phyloP scores from a whole-genome alignment of 805 yeast genomes.

The Brettanomyces naardenensis region DNA sequence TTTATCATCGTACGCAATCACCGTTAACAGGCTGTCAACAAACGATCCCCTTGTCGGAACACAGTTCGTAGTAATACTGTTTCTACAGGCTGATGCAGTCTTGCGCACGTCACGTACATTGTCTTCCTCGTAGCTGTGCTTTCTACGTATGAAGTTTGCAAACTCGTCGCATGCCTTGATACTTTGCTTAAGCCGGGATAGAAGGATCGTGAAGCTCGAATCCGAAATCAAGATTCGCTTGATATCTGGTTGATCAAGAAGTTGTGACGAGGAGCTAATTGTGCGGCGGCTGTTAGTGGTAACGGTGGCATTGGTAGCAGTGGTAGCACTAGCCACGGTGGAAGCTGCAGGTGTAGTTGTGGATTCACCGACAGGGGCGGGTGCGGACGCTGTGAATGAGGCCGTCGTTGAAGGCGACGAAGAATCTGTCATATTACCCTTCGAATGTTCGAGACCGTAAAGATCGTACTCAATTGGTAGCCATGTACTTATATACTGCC shows the following conservation, averaged over 20 bases:
- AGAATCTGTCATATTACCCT: too few relatives aligned
- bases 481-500: too few relatives aligned
- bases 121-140: slow-evolving; percentile 71
- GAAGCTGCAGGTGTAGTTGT: neutral
- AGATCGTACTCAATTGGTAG: too few relatives aligned
- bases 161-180: slow-evolving; percentile 81
- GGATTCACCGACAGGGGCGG: neutral
- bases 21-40: slow-evolving; percentile 52
- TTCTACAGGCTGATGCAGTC: slow-evolving; percentile 42
- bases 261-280: slow-evolving; percentile 10
- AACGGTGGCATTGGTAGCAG: too few relatives aligned
- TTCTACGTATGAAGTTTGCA: slow-evolving; percentile 67
- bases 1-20: slow-evolving; percentile 74
- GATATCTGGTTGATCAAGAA: slow-evolving; percentile 46
- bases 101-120: slow-evolving; percentile 69
- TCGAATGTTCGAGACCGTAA: too few relatives aligned
- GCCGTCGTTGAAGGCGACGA: neutral
- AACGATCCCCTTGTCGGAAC: slow-evolving; percentile 37
- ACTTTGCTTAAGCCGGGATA: slow-evolving; percentile 70
- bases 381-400: neutral
- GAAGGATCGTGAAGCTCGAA: slow-evolving; percentile 64
- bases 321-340: neutral
- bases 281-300: too few relatives aligned
- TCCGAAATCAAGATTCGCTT: slow-evolving; percentile 54
- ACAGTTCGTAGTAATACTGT: slow-evolving; percentile 34